Base-by-base conservation (phyloP, 164 flowering plant genomes). In the Liquidambar formosana region DNA sequence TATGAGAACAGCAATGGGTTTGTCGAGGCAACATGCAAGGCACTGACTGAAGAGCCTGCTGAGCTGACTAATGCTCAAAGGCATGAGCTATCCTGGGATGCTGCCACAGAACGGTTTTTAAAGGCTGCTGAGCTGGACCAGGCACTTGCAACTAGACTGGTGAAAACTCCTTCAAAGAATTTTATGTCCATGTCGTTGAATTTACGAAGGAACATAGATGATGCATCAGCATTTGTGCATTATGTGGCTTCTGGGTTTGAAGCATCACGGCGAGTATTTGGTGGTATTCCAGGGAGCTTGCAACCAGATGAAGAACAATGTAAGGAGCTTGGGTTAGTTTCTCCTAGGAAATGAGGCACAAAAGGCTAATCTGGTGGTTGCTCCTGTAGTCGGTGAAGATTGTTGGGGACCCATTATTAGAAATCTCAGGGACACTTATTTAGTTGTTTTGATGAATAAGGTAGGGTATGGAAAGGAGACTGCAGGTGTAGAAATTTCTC, bases 81-180 rank as follows among this genome's bases (percentile, higher is more conserved):
- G 82, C 89, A 92, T 60, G 82, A 88, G 69, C 82, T 94, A 10
- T 90, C 97, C 22, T 94, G 98, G 98, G 97, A 94, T 60, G 87
- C 97, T 38, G 98, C 98, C 6, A 90, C 97, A 10, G 84, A 88
- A 66, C 75, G 97, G 63, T 94, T 91, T 73, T 56, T 94, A 5
- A 78, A 26, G 68, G 89, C 74, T 44, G 77, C 90, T 4, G 84
- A 80, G 61, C 82, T 92, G 62, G 85, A 89, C 58, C 68, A 71
- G 65, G 54, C 60, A 11, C 15, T 69, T 13, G 64, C 23, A 21
- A 77, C 27, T 26, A 70, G 60, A 61, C 51, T 69, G 11, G 49
- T 48, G 2, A 76, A 54, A 26, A 5, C 54, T 38, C 60, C 77
- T 23, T 74, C 81, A 11, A 78, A 66, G 69, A 70, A 65, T 0